phyloP scores from a whole-genome alignment of 768 basidiomycete species.

The Sistotremastrum suecicum region DNA sequence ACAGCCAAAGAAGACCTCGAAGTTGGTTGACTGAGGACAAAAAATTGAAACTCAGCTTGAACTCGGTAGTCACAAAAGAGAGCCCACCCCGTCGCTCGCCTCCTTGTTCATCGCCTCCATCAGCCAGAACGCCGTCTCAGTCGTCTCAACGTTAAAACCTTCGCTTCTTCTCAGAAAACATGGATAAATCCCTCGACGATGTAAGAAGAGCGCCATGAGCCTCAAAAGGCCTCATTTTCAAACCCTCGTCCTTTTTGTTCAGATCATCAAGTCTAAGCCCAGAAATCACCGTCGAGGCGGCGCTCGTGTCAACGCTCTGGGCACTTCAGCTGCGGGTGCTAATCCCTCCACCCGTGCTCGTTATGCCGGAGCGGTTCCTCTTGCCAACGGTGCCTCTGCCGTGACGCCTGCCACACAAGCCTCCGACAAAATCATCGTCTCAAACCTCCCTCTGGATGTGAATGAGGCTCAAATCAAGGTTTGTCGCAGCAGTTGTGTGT shows the following conservation, averaged over 20 bases:
- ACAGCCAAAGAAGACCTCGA: not conserved
- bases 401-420: conserved; percentile 22
- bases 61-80: conserved; percentile 5
- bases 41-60: conserved; percentile 26
- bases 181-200: conserved; percentile 81
- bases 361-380: conserved; percentile 27
- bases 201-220: conserved; percentile 66
- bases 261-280: conserved; percentile 3
- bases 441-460: conserved; percentile 85
- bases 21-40: not conserved
- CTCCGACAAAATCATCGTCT: conserved; percentile 89
- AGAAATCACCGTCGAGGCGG: conserved; percentile 17
- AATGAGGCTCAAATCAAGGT: conserved; percentile 92
- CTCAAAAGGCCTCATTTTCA: conserved; percentile 27
- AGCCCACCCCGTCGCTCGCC: conserved; percentile 14
- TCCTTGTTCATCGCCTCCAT: conserved; percentile 18
- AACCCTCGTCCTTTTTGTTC: conserved; percentile 3
- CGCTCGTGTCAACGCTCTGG: conserved; percentile 46
- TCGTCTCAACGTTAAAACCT: not conserved
- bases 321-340: conserved; percentile 25
- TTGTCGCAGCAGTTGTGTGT: conserved; percentile 12
- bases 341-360: conserved; percentile 41
- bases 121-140: conserved; percentile 9
- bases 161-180: conserved; percentile 16
- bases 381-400: conserved; percentile 15